Percentiles rank a stretch among this genome's conserved stretches.
Evolutionary conservation across 495 filamentous ascomycete genomes (phyloP).

Genomic region (Aspergillus panamensis): DNA sequence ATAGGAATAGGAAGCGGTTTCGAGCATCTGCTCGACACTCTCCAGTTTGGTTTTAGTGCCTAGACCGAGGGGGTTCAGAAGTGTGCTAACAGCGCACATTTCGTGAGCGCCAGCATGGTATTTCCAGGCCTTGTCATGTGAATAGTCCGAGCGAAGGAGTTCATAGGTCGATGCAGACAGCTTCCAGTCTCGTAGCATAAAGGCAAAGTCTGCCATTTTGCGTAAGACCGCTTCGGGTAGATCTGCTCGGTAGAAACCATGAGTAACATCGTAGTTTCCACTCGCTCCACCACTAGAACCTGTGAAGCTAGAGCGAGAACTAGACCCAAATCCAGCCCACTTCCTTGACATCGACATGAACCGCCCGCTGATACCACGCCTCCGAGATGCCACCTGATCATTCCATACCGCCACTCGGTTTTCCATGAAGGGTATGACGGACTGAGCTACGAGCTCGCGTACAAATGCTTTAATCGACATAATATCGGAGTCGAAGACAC

Average conservation of each 20-base stretch:
- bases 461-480: constrained; percentile 83
- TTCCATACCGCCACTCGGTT: constrained; percentile 88
- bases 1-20: constrained; percentile 87
- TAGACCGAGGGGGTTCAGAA: constrained; percentile 68
- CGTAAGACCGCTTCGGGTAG: constrained; percentile 85
- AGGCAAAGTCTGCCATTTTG: constrained; percentile 89
- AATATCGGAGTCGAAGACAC: constrained; percentile 87
- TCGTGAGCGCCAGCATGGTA: constrained; percentile 91
- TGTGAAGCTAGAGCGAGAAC: constrained; percentile 42
- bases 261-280: constrained; percentile 72
- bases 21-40: constrained; percentile 76
- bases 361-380: constrained; percentile 80
- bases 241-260: constrained; percentile 80
- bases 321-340: constrained; percentile 74
- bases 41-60: constrained; percentile 73
- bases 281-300: constrained; percentile 39
- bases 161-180: constrained; percentile 90
- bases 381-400: constrained; percentile 88
- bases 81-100: constrained; percentile 80
- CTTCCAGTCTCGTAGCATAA: constrained; percentile 95
- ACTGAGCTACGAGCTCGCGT: constrained; percentile 89
- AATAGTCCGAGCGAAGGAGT: constrained; percentile 78
- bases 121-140: constrained; percentile 93
- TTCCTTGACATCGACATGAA: constrained; percentile 90
- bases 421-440: constrained; percentile 92